These are phyloP conservation scores for Escovopsis sp. DNA, from an alignment of 2,329 filamentous ascomycete species.

Conservation along the genomic window DNA sequence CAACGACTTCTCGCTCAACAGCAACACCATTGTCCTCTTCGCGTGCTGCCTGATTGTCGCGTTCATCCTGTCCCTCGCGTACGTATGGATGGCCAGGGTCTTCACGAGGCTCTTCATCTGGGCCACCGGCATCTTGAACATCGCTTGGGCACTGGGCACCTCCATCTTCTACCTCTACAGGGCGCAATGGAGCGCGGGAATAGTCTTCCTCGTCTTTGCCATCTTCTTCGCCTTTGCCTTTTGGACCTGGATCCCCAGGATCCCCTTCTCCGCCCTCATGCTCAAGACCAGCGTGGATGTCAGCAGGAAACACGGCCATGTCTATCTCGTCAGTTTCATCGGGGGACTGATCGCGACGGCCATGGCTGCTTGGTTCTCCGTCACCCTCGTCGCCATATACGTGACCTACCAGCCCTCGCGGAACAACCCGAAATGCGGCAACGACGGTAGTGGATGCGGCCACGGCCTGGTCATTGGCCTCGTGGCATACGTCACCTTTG, in stretches of 20 bases:
- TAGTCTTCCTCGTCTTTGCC: conserved; percentile 68
- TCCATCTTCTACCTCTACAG: conserved; percentile 72
- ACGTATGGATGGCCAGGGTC: conserved; percentile 58
- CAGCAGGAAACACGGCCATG: conserved; percentile 68
- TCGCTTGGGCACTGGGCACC: conserved; percentile 69
- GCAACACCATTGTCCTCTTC: conserved; percentile 78
- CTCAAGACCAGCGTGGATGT: conserved; percentile 75
- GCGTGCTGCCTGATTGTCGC: conserved; percentile 61
- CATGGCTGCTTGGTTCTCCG: conserved; percentile 71
- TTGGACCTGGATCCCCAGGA: conserved; percentile 75
- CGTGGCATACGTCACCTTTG: conserved; percentile 76
- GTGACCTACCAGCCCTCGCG: conserved; percentile 59
- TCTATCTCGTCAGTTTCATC: conserved; percentile 72
- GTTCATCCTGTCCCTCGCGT: conserved; percentile 59
- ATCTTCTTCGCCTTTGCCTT: conserved; percentile 32
- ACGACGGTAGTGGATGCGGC: conserved; percentile 47
- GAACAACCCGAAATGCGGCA: conserved; percentile 38
- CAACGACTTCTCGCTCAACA: conserved; percentile 55
- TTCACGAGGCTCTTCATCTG: conserved; percentile 89
- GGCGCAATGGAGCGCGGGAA: conserved; percentile 68
- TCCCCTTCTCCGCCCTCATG: conserved; percentile 86
- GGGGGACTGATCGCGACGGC: conserved; percentile 64
- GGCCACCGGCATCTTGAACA: conserved; percentile 80
- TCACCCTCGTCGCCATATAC: conserved; percentile 78
- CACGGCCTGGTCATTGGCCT: conserved; percentile 68